Percentiles rank a stretch among this genome's conserved stretches.
Evolutionary conservation across 768 basidiomycete species (phyloP).

Genomic region (Mycena polygramma): DNA sequence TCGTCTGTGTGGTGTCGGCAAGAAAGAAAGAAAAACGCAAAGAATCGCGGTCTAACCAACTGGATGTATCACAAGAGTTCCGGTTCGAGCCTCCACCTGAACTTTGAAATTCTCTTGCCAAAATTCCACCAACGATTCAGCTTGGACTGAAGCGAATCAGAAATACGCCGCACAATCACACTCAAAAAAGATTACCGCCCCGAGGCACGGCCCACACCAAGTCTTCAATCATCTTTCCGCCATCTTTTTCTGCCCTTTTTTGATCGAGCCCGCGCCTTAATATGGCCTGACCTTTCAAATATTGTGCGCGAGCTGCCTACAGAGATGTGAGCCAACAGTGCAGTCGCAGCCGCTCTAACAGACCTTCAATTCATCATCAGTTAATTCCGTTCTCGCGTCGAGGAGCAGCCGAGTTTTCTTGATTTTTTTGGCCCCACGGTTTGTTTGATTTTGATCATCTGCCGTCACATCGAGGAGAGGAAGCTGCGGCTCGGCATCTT

Average conservation of each 20-base stretch:
- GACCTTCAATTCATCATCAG: constrained; percentile 84
- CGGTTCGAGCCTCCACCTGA: constrained; percentile 74
- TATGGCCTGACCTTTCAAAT: constrained; percentile 71
- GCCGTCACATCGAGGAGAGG: constrained; percentile 48
- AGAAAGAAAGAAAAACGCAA: neutral
- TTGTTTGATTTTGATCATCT: constrained; percentile 40
- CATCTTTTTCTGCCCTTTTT: constrained; percentile 71
- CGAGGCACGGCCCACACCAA: constrained; percentile 77
- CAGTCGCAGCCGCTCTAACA: constrained; percentile 39
- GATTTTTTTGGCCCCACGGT: constrained; percentile 43
- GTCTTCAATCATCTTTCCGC: constrained; percentile 66
- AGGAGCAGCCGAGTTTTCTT: constrained; percentile 72
- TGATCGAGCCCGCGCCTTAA: constrained; percentile 63
- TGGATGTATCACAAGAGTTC: constrained; percentile 55
- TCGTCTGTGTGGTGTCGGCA: constrained; percentile 48
- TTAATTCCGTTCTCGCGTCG: constrained; percentile 83
- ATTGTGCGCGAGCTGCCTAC: constrained; percentile 74
- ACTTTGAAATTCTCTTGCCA: constrained; percentile 82
- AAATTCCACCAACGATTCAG: constrained; percentile 75
- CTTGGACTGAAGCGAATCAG: constrained; percentile 65
- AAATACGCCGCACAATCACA: neutral
- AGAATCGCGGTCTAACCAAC: constrained; percentile 43
- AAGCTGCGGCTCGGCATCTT: constrained; percentile 48
- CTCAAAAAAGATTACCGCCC: constrained; percentile 61
- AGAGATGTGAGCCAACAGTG: constrained; percentile 6